Base-by-base conservation (phyloP, 2,329 filamentous ascomycete genomes). In the Fusarium clavum region DNA sequence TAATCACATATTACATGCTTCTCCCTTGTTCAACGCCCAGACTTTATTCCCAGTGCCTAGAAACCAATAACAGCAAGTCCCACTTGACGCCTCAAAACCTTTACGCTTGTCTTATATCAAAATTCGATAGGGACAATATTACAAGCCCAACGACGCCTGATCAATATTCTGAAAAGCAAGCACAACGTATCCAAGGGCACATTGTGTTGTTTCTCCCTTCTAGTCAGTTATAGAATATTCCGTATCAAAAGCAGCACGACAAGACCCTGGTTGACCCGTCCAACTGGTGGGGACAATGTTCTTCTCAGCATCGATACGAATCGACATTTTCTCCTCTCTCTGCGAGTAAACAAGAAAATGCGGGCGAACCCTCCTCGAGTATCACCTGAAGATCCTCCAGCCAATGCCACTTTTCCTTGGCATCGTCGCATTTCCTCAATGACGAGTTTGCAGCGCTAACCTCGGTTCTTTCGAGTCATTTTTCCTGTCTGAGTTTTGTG, bases 351-450 rank as follows among this genome's bases (percentile, higher is more conserved):
- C 56, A 67, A 70, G 67, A 57, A 38, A 67, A 25, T 57, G 56
- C 51, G 47, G 52, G 55, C 45, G 48, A 62, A 38, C 34, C 34
- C 34, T 32, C 30, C 13, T 38, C 18, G 32, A 40, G 48, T 60
- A 56, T 60, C 54, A 46, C 49, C 40, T 47, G 24, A 34, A 41
- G 38, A 43, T 32, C 53, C 43, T 52, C 38, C 32, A 48, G n/a
- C 57, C 61, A 63, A 70, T 70, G 16, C 49, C 53, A 44, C 48
- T 41, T 22, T 58, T 69, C 29, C 67, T 69, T 70, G 67, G 67
- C 61, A 63, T 38, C 30, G 32, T 27, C 44, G 43, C 61, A 29
- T 54, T 53, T 43, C 52, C 61, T 67, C 61, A 30, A 67, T 70
- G 61, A 67, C 55, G 67, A 63, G 20, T 45, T 34, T 56, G 18